A percentile compares a stretch with the other conserved stretches of the same genome.
Evolutionary conservation across 139 green algal species (phyloP).

Genomic region (Mychonastes homosphaera): DNA sequence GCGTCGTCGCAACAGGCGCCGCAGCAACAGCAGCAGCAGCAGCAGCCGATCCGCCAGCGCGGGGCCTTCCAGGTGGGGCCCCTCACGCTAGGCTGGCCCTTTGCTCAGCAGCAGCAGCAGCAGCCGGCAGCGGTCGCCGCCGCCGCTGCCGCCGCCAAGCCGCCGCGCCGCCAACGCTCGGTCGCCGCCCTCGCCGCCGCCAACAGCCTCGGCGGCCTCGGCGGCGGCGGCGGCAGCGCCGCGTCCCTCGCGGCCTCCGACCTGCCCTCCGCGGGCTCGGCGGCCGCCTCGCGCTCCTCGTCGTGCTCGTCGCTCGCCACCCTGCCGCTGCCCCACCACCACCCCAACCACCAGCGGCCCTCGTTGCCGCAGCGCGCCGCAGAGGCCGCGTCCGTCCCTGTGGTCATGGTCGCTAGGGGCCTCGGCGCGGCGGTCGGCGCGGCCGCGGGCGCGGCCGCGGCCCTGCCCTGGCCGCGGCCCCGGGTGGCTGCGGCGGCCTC

Average conservation of each 20-base stretch:
- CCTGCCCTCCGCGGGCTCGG: not conserved
- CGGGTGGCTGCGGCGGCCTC: too few relatives aligned
- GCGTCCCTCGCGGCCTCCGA: not conserved
- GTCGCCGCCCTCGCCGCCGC: not conserved
- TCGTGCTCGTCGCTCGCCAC: not conserved
- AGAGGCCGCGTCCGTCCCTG: too few relatives aligned
- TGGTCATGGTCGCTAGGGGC: too few relatives aligned
- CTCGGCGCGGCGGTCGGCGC: too few relatives aligned
- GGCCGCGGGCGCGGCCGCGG: too few relatives aligned
- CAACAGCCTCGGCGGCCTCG: slow-evolving; percentile 2
- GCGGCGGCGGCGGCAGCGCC: slow-evolving; percentile 3
- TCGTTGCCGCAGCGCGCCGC: too few relatives aligned
- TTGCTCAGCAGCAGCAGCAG: slow-evolving; percentile 1
- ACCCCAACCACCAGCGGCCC: too few relatives aligned
- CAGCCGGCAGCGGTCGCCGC: not conserved
- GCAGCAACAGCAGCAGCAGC: slow-evolving; percentile 2
- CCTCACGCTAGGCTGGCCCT: not conserved
- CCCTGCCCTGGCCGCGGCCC: too few relatives aligned
- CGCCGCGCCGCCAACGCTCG: not conserved
- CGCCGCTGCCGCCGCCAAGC: slow-evolving; percentile 3
- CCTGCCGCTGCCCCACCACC: too few relatives aligned
- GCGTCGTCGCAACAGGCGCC: not conserved
- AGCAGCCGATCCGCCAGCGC: not conserved
- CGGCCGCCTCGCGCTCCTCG: not conserved
- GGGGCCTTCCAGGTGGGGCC: not conserved